A percentile compares a stretch with the other conserved stretches of the same genome.
phyloP scores from a whole-genome alignment of 768 basidiomycete species.

The Austroboletus festivus region DNA sequence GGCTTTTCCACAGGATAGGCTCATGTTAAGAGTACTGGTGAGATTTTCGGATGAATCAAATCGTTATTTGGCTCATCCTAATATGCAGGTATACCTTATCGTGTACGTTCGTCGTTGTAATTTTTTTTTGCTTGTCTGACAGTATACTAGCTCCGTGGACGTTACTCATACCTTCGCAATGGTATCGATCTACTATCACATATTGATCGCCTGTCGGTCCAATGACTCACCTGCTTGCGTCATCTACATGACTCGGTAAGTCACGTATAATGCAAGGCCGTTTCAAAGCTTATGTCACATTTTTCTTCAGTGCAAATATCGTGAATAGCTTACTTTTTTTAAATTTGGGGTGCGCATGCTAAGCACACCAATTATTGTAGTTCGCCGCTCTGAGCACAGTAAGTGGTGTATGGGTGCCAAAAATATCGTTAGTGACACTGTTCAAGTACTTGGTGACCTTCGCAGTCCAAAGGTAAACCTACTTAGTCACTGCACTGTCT shows the following conservation, averaged over 20 bases:
- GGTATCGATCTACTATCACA: neutral
- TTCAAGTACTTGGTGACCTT: constrained; percentile 18
- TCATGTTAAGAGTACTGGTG: constrained; percentile 12
- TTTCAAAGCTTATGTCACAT: neutral
- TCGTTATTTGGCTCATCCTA: neutral
- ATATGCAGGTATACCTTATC: constrained; percentile 2
- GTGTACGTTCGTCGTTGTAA: constrained; percentile 7
- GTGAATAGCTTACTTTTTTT: constrained; percentile 3
- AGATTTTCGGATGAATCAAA: neutral
- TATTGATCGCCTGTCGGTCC: constrained; percentile 12
- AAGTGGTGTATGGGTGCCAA: neutral
- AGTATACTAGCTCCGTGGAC: constrained; percentile 7
- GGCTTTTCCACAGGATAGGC: constrained; percentile 15
- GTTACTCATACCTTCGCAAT: neutral
- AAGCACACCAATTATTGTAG: no score
- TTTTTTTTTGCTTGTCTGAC: neutral
- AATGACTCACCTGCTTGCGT: neutral
- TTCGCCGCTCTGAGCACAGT: neutral
- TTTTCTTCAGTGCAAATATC: neutral
- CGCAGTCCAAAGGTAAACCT: constrained; percentile 18
- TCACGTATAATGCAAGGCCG: neutral
- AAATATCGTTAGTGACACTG: neutral
- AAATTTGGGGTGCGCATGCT: neutral
- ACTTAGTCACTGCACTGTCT: no score
- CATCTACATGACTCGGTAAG: constrained; percentile 4